Conservation (phyloP, 1,139 yeast species). For the Candida tropicalis region DNA sequence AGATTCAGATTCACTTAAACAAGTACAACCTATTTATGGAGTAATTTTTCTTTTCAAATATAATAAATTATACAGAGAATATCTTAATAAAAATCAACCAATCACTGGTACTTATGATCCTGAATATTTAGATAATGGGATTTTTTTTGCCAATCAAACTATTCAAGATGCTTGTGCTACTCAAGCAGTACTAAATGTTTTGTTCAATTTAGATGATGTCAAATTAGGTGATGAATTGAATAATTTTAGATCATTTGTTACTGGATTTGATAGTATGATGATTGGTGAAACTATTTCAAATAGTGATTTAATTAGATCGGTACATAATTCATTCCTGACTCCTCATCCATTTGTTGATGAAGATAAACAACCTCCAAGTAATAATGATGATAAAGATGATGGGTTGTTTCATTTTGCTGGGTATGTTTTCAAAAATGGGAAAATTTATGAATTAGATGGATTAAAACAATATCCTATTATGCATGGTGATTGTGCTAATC, state of each 20-base stretch:
- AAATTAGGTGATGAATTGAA: conserved; percentile 53
- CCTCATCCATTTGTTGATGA: conserved; percentile 56
- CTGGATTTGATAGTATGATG: conserved; percentile 58
- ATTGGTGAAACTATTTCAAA: conserved; percentile 67
- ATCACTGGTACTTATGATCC: conserved; percentile 49
- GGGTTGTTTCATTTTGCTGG: conserved; percentile 69
- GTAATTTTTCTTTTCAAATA: conserved; percentile 68
- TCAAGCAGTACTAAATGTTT: conserved; percentile 66
- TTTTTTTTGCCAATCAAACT: conserved; percentile 68
- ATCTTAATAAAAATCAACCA: conserved; percentile 34
- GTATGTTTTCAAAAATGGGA: conserved; percentile 48
- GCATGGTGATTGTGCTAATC: conserved; percentile 46
- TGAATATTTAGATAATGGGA: conserved; percentile 34
- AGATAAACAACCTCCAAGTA: conserved; percentile 31
- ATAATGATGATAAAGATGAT: conserved; percentile 46
- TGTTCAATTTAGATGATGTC: conserved; percentile 41
- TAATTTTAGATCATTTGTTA: conserved; percentile 54
- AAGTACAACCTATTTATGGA: conserved; percentile 54
- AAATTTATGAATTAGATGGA: conserved; percentile 70
- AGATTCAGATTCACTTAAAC: conserved; percentile 48
- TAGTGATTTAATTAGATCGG: conserved; percentile 58
- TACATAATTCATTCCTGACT: conserved; percentile 59
- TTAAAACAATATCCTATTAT: conserved; percentile 59
- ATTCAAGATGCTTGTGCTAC: conserved; percentile 80
- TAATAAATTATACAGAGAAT: conserved; percentile 39